Conservation (phyloP, 1,139 yeast genomes). For the Keqinozyma sinolaborantium region DNA sequence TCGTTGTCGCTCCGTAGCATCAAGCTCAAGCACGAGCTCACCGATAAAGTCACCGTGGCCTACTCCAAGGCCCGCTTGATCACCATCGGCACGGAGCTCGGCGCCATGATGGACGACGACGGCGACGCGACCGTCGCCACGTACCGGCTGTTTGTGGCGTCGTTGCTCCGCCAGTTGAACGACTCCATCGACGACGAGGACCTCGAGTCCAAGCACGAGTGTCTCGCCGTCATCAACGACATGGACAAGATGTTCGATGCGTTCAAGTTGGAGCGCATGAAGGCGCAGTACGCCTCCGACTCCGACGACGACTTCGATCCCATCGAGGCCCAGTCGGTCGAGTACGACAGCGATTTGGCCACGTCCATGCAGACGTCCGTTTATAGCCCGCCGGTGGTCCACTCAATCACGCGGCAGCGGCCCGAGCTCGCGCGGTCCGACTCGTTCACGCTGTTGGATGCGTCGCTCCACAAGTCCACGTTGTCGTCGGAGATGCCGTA, state of each 20-base stretch:
- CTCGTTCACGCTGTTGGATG: slow-evolving; percentile 25
- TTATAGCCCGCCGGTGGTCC: slow-evolving; percentile 35
- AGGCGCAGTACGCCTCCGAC: slow-evolving; percentile 1
- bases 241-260: slow-evolving; percentile 62
- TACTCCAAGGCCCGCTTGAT: slow-evolving; percentile 57
- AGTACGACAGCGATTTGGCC: slow-evolving; percentile 28
- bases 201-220: slow-evolving; percentile 50
- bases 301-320: slow-evolving; percentile 16
- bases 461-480: slow-evolving; percentile 42
- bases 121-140: slow-evolving; percentile 37
- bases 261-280: slow-evolving; percentile 31
- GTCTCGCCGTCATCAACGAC: slow-evolving; percentile 57
- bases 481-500: slow-evolving; percentile 54
- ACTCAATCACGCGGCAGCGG: slow-evolving; percentile 35
- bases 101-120: slow-evolving; percentile 29
- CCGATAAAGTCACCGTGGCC: slow-evolving; percentile 49
- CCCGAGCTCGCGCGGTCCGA: slow-evolving; percentile 16
- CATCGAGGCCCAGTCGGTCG: neutral
- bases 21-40: slow-evolving; percentile 43
- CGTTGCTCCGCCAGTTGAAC: slow-evolving; percentile 48
- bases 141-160: slow-evolving; percentile 50
- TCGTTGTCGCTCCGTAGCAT: slow-evolving; percentile 48
- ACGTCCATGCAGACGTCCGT: slow-evolving; percentile 26
- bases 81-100: slow-evolving; percentile 53
- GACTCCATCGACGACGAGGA: slow-evolving; percentile 48